These are phyloP conservation scores for Escallonia rubra DNA, from an alignment of 129 eudicot species.

Conservation along the genomic window DNA sequence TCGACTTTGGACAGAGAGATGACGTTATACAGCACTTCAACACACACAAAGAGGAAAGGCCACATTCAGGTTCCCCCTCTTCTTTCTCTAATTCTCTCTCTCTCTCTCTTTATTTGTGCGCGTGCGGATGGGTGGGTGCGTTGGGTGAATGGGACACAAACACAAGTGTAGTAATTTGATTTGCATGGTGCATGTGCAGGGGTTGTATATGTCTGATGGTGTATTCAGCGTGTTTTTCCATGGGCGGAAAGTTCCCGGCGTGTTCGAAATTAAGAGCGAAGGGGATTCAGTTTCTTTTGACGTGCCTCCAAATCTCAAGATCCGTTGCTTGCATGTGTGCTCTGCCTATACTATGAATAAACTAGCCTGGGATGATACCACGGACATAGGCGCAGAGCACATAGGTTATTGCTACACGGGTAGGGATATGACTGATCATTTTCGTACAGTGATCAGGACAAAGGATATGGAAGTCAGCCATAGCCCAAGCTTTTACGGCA, in stretches of 20 bases:
- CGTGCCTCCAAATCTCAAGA: background rate
- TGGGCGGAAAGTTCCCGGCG: slow-evolving; percentile 6
- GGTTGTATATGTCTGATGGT: slow-evolving; percentile 1
- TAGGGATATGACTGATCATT: no score
- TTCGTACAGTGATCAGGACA: no score
- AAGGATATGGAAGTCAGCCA: no score
- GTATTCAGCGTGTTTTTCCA: slow-evolving; percentile 15
- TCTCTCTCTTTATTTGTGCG: background rate
- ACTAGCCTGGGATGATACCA: no score
- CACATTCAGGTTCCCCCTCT: slow-evolving; percentile 5
- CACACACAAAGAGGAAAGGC: background rate
- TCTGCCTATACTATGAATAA: background rate
- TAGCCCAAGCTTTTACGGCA: no score
- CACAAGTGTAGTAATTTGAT: background rate
- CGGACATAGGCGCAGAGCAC: no score
- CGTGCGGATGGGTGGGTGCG: no score
- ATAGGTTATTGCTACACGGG: no score
- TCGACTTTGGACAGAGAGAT: background rate
- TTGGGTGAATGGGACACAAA: background rate
- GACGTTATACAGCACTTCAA: background rate
- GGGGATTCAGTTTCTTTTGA: background rate
- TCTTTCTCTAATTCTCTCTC: no score
- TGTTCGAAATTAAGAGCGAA: background rate
- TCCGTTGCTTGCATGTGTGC: background rate
- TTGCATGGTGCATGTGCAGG: background rate